phyloP scores from a whole-genome alignment of 768 basidiomycete genomes.

The Serendipita sp. region DNA sequence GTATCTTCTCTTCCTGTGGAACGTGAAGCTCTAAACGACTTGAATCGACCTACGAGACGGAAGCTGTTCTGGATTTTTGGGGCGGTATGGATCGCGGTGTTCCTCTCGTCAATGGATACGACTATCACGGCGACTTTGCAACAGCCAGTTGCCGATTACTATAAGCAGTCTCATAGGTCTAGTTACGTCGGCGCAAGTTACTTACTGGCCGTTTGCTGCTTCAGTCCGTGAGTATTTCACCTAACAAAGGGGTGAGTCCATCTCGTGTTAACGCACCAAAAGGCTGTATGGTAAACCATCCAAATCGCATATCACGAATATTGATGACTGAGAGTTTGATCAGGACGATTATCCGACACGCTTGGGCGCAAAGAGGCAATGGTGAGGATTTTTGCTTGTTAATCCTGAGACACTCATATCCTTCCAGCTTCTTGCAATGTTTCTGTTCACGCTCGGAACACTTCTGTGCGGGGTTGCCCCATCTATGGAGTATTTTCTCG shows the following conservation, averaged over 20 bases:
- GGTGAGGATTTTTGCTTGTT: neutral
- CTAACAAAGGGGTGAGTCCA: neutral
- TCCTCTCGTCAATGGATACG: conserved; percentile 78
- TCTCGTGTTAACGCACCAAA: too few species aligned
- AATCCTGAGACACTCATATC: conserved; percentile 37
- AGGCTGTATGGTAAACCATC: too few species aligned
- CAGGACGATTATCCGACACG: conserved; percentile 72
- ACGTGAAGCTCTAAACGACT: neutral
- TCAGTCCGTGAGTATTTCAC: conserved; percentile 60
- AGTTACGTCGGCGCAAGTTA: conserved; percentile 85
- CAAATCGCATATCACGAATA: too few species aligned
- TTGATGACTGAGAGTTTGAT: conserved; percentile 14
- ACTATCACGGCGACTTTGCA: conserved; percentile 78
- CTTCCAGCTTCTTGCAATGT: conserved; percentile 58
- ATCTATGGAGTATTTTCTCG: conserved; percentile 68
- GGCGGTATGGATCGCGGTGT: conserved; percentile 68
- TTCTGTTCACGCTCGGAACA: conserved; percentile 42
- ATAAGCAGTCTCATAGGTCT: conserved; percentile 51
- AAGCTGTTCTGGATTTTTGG: conserved; percentile 42
- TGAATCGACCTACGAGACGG: neutral
- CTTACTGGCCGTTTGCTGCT: conserved; percentile 75
- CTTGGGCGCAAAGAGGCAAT: conserved; percentile 32
- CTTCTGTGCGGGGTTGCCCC: conserved; percentile 74
- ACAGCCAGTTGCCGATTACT: conserved; percentile 73
- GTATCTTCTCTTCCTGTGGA: too few species aligned